Evolutionary conservation across 1,284 basidiomycete species (phyloP).

Genomic region (Malassezia caprae): DNA sequence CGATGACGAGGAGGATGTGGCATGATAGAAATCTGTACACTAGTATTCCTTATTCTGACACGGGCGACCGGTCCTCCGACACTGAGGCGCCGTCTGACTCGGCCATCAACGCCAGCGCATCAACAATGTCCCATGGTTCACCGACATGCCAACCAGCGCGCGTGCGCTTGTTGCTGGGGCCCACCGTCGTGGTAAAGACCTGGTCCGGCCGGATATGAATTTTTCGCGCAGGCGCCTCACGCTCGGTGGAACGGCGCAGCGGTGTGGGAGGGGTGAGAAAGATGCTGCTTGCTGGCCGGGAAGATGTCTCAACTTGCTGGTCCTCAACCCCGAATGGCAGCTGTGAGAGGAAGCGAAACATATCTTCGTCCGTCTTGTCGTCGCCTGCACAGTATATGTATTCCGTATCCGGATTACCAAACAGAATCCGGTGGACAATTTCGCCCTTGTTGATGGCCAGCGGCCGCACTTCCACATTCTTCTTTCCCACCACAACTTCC

Average conservation of each 20-base stretch:
- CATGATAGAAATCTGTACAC: slow-evolving; percentile 1
- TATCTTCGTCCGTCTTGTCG: slow-evolving; percentile 65
- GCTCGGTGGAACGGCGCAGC: slow-evolving; percentile 16
- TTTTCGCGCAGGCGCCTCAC: background rate
- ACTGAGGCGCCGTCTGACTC: slow-evolving; percentile 3
- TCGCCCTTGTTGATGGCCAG: slow-evolving; percentile 95
- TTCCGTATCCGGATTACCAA: slow-evolving; percentile 81
- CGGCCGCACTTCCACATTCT: slow-evolving; percentile 93
- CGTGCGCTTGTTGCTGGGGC: slow-evolving; percentile 39
- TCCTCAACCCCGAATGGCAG: slow-evolving; percentile 9
- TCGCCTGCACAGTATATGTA: slow-evolving; percentile 96
- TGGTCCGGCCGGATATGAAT: slow-evolving; percentile 20
- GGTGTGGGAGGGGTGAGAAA: slow-evolving; percentile 19
- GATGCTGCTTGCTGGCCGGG: slow-evolving; percentile 3
- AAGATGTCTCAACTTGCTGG: background rate
- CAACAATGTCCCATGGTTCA: slow-evolving; percentile 33
- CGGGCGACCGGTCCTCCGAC: background rate
- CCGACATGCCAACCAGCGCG: slow-evolving; percentile 44
- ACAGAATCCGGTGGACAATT: slow-evolving; percentile 86
- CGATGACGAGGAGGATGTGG: slow-evolving; percentile 4
- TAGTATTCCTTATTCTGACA: background rate
- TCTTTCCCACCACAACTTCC: slow-evolving; percentile 63
- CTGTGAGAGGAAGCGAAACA: slow-evolving; percentile 37
- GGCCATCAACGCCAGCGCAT: slow-evolving; percentile 37
- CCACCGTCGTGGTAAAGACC: slow-evolving; percentile 42